Evolutionary conservation across 176 grass and related monocot species (phyloP).

Genomic region (Alopecurus myosuroides): DNA sequence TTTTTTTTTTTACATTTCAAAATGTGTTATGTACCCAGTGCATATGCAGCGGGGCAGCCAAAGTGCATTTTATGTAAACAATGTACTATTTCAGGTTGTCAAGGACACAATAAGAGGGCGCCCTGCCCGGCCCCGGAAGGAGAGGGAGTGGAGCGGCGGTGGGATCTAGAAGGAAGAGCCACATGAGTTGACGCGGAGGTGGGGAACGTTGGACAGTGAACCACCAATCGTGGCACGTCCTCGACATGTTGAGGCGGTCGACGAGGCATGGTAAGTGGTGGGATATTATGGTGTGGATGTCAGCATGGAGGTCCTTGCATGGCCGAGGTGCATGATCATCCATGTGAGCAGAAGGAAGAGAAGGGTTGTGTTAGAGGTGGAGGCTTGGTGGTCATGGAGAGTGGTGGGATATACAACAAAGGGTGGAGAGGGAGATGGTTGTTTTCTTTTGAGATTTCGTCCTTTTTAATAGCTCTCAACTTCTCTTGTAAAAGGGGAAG

Average conservation of each 20-base stretch:
- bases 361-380: neutral
- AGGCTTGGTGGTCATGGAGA: too few relatives aligned
- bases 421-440: too few relatives aligned
- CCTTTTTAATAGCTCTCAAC: too few relatives aligned
- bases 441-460: too few relatives aligned
- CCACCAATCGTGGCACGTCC: neutral
- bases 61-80: too few relatives aligned
- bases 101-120: neutral
- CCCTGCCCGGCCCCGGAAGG: fast-evolving
- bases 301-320: neutral
- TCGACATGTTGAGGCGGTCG: neutral
- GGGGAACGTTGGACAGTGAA: too few relatives aligned
- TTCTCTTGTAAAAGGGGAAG: too few relatives aligned
- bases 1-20: too few relatives aligned
- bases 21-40: too few relatives aligned
- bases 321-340: neutral
- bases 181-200: neutral
- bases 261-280: neutral
- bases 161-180: neutral
- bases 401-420: too few relatives aligned
- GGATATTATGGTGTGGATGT: neutral
- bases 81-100: too few relatives aligned
- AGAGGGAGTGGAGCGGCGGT: neutral
- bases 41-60: too few relatives aligned
- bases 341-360: neutral